Evolutionary conservation across 371 early-diverging fungal genomes (phyloP).

Genomic region (Gilbertella persicaria): DNA sequence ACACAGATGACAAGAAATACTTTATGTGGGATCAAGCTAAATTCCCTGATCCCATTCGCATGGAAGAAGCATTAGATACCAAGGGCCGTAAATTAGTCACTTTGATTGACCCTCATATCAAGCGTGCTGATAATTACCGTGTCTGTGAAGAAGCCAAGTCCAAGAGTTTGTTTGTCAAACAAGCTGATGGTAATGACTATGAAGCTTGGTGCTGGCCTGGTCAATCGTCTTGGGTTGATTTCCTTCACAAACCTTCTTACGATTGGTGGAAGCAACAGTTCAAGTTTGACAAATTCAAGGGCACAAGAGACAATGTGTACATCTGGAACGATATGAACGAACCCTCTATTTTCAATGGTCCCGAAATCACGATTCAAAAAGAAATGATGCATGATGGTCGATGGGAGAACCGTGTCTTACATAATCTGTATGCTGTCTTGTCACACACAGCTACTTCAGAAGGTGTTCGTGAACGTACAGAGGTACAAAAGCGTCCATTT

Average conservation of each 20-base stretch:
- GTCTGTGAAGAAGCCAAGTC: conserved; percentile 80
- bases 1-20: conserved; percentile 89
- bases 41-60: conserved; percentile 86
- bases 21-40: conserved; percentile 88
- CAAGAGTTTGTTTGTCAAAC: conserved; percentile 77
- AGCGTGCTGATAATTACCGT: conserved; percentile 74
- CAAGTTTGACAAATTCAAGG: conserved; percentile 68
- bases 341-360: conserved; percentile 88
- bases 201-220: conserved; percentile 97
- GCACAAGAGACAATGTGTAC: conserved; percentile 73
- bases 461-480: conserved; percentile 56
- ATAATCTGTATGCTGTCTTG: conserved; percentile 82
- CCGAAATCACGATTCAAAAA: conserved; percentile 93
- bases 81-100: conserved; percentile 91
- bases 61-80: conserved; percentile 76
- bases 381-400: conserved; percentile 76
- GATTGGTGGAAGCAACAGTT: conserved; percentile 84
- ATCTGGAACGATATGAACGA: conserved; percentile 98
- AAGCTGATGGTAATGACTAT: conserved; percentile 67
- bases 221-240: conserved; percentile 88
- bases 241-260: conserved; percentile 74
- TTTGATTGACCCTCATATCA: conserved; percentile 97
- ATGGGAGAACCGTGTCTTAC: conserved; percentile 87
- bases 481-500: conserved; percentile 73
- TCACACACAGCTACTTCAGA: conserved; percentile 62